Percentiles rank a stretch among this genome's conserved stretches.
Conservation (phyloP, 192 early-diverging fungal genomes). For the Thoreauomyces humboldtii region DNA sequence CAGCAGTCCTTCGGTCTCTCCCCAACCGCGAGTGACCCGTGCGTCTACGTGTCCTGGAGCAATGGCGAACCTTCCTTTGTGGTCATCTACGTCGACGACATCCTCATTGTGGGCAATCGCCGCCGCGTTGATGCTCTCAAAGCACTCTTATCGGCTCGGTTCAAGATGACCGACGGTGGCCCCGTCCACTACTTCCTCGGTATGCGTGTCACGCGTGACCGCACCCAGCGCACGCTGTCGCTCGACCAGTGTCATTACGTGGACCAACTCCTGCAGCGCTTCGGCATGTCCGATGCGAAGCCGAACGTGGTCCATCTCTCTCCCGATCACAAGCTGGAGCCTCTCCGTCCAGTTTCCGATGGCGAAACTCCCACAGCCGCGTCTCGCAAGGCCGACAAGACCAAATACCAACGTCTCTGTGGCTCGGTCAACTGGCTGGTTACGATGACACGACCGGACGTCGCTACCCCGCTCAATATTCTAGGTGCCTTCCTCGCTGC, state of each 20-base stretch:
- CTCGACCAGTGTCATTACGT: background rate
- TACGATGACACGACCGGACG: constrained; percentile 1
- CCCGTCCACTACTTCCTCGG: constrained; percentile 3
- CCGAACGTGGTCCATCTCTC: too few species aligned
- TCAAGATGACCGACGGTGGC: constrained; percentile 15
- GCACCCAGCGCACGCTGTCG: background rate
- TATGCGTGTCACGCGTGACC: background rate
- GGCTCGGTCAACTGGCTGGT: background rate
- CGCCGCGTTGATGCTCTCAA: background rate
- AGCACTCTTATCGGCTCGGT: background rate
- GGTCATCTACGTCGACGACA: background rate
- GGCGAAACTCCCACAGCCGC: too few species aligned
- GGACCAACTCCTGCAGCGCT: background rate
- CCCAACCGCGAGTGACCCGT: background rate
- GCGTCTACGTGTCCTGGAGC: background rate
- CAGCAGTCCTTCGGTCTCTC: background rate
- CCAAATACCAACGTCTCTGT: background rate
- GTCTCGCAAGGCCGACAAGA: too few species aligned
- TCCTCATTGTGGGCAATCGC: background rate
- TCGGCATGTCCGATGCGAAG: too few species aligned
- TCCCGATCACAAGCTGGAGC: too few species aligned
- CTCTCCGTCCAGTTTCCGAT: too few species aligned
- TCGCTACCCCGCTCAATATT: background rate
- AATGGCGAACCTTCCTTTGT: background rate
- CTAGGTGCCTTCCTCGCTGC: background rate